phyloP scores from a whole-genome alignment of 345 rosid species.

The Pelargonium nanum region DNA sequence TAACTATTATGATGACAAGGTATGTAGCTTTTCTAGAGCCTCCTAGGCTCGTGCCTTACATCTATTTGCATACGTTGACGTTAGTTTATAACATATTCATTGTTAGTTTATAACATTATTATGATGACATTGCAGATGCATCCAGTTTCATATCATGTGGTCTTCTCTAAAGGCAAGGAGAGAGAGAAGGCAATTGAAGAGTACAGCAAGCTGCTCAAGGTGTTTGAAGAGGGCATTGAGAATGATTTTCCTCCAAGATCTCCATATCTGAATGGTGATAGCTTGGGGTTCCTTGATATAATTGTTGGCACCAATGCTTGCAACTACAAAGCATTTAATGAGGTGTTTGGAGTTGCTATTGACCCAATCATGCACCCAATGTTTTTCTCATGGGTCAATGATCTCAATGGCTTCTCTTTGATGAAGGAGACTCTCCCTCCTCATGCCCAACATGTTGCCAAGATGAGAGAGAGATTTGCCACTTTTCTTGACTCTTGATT shows the following conservation, averaged over 20 bases:
- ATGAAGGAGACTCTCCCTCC: slow-evolving; percentile 18
- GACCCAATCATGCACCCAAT: not conserved
- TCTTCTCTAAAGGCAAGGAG: slow-evolving; percentile 11
- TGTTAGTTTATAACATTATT: no score
- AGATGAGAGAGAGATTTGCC: slow-evolving; percentile 3
- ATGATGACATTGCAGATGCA: no score
- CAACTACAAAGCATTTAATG: slow-evolving; percentile 15
- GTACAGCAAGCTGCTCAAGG: slow-evolving; percentile 4
- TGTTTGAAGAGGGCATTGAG: slow-evolving; percentile 15
- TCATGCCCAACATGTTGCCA: slow-evolving; percentile 8
- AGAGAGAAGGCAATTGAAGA: slow-evolving; percentile 13
- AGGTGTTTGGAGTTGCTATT: slow-evolving; percentile 1
- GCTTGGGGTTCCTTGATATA: slow-evolving; percentile 15
- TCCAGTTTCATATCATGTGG: not conserved
- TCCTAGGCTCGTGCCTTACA: no score
- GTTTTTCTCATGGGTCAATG: slow-evolving; percentile 15
- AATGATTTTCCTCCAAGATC: slow-evolving; percentile 10
- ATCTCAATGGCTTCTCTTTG: slow-evolving; percentile 9
- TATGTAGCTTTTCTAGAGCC: no score
- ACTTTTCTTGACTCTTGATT: no score
- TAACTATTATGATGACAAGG: slow-evolving; percentile 15
- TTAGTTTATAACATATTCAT: no score
- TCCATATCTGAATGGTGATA: slow-evolving; percentile 6
- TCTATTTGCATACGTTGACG: no score
- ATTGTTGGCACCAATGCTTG: slow-evolving; percentile 10